Evolutionary conservation across 805 yeast species (phyloP), one percentile per base, ranked within the genome.

Genomic region (Kazachstania psychrophila): DNA sequence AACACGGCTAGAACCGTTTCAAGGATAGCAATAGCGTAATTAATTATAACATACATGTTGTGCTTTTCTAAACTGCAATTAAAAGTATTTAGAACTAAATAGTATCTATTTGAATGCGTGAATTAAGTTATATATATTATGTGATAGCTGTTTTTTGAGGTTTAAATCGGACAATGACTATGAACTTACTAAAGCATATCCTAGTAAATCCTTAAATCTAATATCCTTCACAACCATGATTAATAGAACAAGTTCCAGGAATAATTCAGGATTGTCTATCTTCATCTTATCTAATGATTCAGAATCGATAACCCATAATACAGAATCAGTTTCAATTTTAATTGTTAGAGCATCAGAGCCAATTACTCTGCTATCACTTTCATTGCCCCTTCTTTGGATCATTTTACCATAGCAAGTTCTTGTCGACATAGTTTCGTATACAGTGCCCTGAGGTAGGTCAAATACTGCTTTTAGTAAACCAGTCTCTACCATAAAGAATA

Each of bases 181-280:
- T 9, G 77, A 69, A 28, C 83, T 68, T 3, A 85, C 75, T 34
- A 84, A 65, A 17, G 87, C 70, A 53, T 82, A 84, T 3, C 92
- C 85, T 3, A 89, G 72, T 45, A 86, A 64, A 19, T 83, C 73
- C 42, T 77, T 84, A 48, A 80, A 79, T 44, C 95, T 65, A 48
- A 75, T 86, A 39, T 79, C 77, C 24, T 76, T 66, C 36, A 87
- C 60, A 32, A 75, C 70, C 43, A 80, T 62, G 22, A 79, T 73
- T 23, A 86, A 72, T 31, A 67, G 62, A 33, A 76, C 56, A 28
- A 87, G 58, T 52, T 87, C 95, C 28, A 73, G 70, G 46, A 73
- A 81, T 8, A 82, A 54, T 23, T 65, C 71, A 5, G 58, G 54
- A 20, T 84, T 76, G 16, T 71, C 68, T 11, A 58, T 44, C 47